Percentiles rank a stretch among this genome's conserved stretches.
Conservation (phyloP, 345 rosid genomes). For the Hypericum androsaemum region DNA sequence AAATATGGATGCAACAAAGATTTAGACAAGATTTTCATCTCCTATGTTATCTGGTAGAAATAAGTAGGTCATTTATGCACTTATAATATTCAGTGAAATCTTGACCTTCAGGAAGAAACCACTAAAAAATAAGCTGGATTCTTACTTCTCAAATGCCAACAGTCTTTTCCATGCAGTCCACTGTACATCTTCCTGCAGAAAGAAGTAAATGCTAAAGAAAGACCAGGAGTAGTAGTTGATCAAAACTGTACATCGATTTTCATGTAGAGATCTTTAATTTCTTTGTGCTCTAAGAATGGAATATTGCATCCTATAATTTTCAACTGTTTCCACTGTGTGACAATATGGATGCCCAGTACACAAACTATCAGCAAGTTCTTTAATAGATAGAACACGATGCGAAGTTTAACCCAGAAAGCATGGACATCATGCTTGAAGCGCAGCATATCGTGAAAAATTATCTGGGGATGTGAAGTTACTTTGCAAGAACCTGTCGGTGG, state of each 20-base stretch:
- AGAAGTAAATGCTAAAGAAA: slow-evolving; percentile 9
- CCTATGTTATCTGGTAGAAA: too few relatives aligned
- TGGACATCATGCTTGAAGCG: background rate
- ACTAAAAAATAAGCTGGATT: background rate
- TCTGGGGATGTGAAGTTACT: slow-evolving; percentile 25
- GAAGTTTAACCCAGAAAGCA: too few relatives aligned
- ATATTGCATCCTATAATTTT: too few relatives aligned
- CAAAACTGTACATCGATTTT: background rate
- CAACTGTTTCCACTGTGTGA: too few relatives aligned
- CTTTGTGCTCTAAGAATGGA: background rate
- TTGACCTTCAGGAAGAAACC: background rate
- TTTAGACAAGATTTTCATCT: too few relatives aligned
- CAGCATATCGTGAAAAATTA: too few relatives aligned
- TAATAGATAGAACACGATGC: too few relatives aligned
- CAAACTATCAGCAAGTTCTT: too few relatives aligned
- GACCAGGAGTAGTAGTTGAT: background rate
- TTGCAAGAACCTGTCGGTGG: slow-evolving; percentile 74
- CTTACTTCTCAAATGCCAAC: slow-evolving; percentile 83
- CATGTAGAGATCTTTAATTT: background rate
- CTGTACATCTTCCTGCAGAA: slow-evolving; percentile 70
- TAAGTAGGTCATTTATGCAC: too few relatives aligned
- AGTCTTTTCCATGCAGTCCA: slow-evolving; percentile 94
- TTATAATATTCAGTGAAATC: background rate
- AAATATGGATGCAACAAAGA: too few relatives aligned
- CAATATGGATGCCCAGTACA: too few relatives aligned